Percentiles rank a stretch among this genome's conserved stretches.
Evolutionary conservation across 2,329 filamentous ascomycete genomes (phyloP).

Genomic region (Aciculosporium take): DNA sequence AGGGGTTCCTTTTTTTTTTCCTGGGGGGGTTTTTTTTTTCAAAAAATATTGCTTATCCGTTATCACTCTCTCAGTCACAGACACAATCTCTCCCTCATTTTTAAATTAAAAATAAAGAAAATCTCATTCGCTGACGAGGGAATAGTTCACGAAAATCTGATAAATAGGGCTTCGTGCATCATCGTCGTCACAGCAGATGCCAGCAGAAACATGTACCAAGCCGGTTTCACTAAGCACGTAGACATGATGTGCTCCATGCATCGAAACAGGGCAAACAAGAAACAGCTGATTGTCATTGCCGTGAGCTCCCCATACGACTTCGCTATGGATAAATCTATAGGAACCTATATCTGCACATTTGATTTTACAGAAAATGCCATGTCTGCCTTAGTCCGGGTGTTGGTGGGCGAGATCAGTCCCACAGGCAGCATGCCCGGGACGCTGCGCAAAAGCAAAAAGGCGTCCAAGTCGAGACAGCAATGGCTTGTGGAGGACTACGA

Average conservation of each 20-base stretch:
- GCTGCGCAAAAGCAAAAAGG: constrained; percentile 73
- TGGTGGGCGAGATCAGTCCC: constrained; percentile 61
- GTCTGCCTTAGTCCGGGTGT: constrained; percentile 64
- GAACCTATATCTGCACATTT: constrained; percentile 89
- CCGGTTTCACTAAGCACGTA: constrained; percentile 90
- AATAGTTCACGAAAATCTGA: constrained; percentile 74
- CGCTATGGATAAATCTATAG: constrained; percentile 78
- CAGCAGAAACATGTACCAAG: constrained; percentile 84
- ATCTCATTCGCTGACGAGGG: constrained; percentile 7
- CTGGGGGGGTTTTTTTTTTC: no score
- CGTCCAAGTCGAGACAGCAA: constrained; percentile 77
- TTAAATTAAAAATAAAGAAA: no score
- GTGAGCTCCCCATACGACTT: constrained; percentile 96
- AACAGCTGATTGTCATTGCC: constrained; percentile 78
- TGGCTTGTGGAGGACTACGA: constrained; percentile 91
- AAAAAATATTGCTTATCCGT: no score
- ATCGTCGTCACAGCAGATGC: constrained; percentile 88
- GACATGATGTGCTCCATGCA: constrained; percentile 89
- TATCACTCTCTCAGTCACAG: no score
- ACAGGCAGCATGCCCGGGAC: constrained; percentile 54
- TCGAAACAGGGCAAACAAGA: constrained; percentile 63
- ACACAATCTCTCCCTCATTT: no score
- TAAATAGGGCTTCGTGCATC: constrained; percentile 75
- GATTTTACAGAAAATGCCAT: constrained; percentile 91
- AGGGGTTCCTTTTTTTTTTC: no score